phyloP scores from a whole-genome alignment of 371 early-diverging fungal species.

The Actinomucor elegans region DNA sequence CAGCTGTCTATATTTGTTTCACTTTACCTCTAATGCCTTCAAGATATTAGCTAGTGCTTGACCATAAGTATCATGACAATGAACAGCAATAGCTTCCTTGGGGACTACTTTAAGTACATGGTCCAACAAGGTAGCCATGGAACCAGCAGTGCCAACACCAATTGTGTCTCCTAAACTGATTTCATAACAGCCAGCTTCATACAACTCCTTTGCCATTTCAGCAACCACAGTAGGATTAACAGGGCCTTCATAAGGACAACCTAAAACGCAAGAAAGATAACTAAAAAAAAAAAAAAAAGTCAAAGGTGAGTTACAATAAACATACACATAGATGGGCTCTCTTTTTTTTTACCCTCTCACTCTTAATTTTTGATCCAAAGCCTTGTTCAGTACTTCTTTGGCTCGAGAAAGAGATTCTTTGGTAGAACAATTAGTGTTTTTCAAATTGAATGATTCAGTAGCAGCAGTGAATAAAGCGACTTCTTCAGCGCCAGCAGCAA shows the following conservation, averaged over 20 bases:
- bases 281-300: constrained; percentile 23
- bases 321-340: not conserved
- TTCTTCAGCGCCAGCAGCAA: constrained; percentile 78
- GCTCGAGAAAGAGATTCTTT: constrained; percentile 80
- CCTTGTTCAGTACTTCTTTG: constrained; percentile 65
- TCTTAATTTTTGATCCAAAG: constrained; percentile 66
- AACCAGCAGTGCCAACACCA: constrained; percentile 89
- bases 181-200: constrained; percentile 95
- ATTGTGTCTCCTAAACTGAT: constrained; percentile 97
- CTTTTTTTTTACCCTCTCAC: constrained; percentile 72
- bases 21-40: constrained; percentile 76
- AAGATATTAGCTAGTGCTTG: constrained; percentile 95
- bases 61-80: constrained; percentile 98
- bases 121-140: constrained; percentile 72
- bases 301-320: not conserved
- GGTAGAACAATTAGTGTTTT: constrained; percentile 94
- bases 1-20: too few species aligned
- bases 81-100: constrained; percentile 81
- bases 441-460: constrained; percentile 83
- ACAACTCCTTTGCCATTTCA: constrained; percentile 68
- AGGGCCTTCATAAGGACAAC: constrained; percentile 93
- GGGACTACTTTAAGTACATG: constrained; percentile 76
- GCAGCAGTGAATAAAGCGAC: constrained; percentile 95
- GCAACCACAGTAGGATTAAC: constrained; percentile 76
- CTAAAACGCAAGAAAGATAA: constrained; percentile 91